These are phyloP conservation scores for Anthracocystis panici-leucophaei DNA, from an alignment of 1,284 basidiomycete genomes.

Conservation along the genomic window DNA sequence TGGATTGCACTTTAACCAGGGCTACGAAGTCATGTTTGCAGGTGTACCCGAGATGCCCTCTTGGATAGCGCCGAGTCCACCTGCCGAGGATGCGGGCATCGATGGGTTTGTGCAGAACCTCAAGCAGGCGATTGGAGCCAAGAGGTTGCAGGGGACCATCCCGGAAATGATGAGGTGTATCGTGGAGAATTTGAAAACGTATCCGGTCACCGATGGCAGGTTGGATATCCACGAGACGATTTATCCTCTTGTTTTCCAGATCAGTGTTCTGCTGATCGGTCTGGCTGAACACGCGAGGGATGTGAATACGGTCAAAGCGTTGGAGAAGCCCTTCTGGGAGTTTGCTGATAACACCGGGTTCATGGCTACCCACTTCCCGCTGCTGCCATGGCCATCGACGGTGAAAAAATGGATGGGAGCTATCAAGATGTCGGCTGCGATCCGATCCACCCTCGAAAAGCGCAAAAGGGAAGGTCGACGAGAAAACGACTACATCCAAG, in stretches of 20 bases:
- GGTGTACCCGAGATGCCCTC: conserved; percentile 43
- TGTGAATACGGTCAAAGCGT: conserved; percentile 25
- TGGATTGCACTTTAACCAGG: conserved; percentile 41
- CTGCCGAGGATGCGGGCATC: conserved; percentile 31
- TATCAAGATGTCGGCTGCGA: conserved; percentile 44
- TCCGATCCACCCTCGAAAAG: conserved; percentile 34
- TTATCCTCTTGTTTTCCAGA: conserved; percentile 54
- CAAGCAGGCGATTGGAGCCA: conserved; percentile 17
- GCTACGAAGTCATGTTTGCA: conserved; percentile 49
- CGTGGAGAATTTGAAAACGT: conserved; percentile 15
- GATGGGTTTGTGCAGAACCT: conserved; percentile 44
- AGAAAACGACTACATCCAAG: conserved; percentile 51
- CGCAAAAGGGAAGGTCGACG: conserved; percentile 33
- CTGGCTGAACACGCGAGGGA: conserved; percentile 42
- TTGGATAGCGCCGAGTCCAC: conserved; percentile 19
- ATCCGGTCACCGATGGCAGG: conserved; percentile 27
- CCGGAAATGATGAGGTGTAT: conserved; percentile 35
- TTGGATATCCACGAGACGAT: conserved; percentile 45
- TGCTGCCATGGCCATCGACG: conserved; percentile 32
- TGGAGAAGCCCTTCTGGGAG: conserved; percentile 47
- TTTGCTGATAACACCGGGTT: conserved; percentile 51
- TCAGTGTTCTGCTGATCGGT: conserved; percentile 42
- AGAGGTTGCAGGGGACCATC: conserved; percentile 25
- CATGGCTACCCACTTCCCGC: conserved; percentile 43
- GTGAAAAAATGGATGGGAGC: conserved; percentile 45